Conservation (phyloP, 352 stramenopile species). For the Saprolegnia parasitica region DNA sequence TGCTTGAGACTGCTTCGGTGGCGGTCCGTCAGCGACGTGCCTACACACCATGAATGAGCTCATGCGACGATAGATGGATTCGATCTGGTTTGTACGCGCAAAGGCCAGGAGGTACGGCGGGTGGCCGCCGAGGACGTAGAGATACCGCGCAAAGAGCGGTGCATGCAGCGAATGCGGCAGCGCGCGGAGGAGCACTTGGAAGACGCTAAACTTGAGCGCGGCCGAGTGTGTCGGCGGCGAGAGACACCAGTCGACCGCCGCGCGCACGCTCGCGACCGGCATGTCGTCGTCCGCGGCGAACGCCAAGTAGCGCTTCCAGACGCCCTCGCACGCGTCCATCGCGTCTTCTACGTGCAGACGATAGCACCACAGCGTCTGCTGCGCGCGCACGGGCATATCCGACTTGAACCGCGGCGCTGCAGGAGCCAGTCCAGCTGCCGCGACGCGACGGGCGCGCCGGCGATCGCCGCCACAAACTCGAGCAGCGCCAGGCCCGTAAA, state of each 20-base stretch:
- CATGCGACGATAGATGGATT: no score
- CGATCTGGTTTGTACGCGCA: not conserved
- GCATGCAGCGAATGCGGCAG: constrained; percentile 10
- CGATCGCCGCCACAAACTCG: not conserved
- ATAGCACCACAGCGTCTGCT: constrained; percentile 20
- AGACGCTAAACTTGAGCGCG: not conserved
- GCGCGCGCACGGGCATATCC: not conserved
- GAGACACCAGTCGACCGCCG: constrained; percentile 22
- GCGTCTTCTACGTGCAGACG: constrained; percentile 7
- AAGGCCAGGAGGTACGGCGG: constrained; percentile 19
- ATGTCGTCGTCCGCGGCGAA: not conserved
- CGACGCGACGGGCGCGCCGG: not conserved
- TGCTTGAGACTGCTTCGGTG: constrained; percentile 15
- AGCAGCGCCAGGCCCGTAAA: not conserved
- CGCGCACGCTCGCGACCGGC: not conserved
- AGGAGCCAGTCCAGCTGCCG: constrained; percentile 19
- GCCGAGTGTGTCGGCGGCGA: constrained; percentile 3
- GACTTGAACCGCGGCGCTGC: not conserved
- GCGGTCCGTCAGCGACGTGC: constrained; percentile 13
- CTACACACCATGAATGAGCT: no score
- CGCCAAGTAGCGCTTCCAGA: not conserved
- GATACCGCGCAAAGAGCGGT: constrained; percentile 1
- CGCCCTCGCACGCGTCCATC: not conserved
- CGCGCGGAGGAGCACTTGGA: not conserved
- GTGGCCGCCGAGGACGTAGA: not conserved